These are phyloP conservation scores for Fraxinus quadrangulata DNA, from an alignment of 257 asterid species.

Conservation along the genomic window DNA sequence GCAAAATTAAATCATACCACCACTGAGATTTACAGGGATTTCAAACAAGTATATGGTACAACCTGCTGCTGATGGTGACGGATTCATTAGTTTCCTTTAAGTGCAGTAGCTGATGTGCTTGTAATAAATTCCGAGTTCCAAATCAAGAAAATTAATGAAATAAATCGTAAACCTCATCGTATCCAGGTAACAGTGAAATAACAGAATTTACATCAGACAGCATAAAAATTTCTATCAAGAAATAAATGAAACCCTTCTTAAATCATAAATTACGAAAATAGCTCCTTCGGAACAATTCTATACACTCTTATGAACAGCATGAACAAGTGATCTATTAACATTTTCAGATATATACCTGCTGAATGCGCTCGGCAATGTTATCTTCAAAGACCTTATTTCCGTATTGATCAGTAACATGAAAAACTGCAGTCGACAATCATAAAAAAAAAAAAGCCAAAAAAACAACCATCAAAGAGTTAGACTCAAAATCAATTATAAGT, in stretches of 20 bases:
- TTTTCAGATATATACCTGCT: constrained; percentile 52
- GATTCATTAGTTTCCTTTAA: neutral
- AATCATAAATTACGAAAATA: neutral
- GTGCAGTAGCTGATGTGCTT: neutral
- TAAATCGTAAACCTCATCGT: neutral
- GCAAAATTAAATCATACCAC: neutral
- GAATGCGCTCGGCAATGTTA: constrained; percentile 60
- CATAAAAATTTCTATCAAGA: constrained; percentile 13
- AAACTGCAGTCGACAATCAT: constrained; percentile 50
- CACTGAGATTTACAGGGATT: neutral
- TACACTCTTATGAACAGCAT: neutral
- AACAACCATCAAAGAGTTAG: constrained; percentile 6
- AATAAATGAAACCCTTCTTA: constrained; percentile 1
- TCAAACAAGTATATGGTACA: neutral
- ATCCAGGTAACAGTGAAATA: neutral
- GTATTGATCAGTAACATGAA: constrained; percentile 77
- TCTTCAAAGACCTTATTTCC: constrained; percentile 72
- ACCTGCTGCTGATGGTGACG: neutral
- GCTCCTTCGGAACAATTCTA: constrained; percentile 3
- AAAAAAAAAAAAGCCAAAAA: neutral
- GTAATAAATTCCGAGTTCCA: neutral
- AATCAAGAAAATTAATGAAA: neutral
- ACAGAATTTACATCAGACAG: constrained; percentile 3
- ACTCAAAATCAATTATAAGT: neutral
- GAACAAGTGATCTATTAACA: neutral